Percentiles rank a stretch among this genome's conserved stretches.
Evolutionary conservation across 257 asterid species (phyloP).

Genomic region (Nicotiana noctiflora): DNA sequence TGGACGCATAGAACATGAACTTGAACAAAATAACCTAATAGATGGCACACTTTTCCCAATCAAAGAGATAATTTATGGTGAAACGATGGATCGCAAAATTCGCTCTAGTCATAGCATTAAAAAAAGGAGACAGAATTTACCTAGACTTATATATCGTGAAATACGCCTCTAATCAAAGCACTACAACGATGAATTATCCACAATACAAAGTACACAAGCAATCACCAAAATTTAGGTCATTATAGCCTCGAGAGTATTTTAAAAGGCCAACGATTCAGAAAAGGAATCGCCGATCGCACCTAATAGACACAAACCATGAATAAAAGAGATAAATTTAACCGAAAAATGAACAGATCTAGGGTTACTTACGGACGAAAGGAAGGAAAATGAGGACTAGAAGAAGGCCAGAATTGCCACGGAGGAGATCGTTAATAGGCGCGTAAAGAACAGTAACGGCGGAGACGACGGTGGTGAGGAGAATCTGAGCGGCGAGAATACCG

Average conservation of each 20-base stretch:
- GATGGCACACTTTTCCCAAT: not conserved
- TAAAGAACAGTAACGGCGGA: constrained; percentile 70
- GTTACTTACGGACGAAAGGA: constrained; percentile 72
- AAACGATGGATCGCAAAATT: not conserved
- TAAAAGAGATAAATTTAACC: too few species aligned
- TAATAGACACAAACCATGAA: not conserved
- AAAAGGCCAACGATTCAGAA: not conserved
- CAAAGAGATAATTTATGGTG: too few species aligned
- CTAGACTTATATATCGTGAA: not conserved
- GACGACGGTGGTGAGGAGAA: constrained; percentile 50
- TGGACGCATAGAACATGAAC: not conserved
- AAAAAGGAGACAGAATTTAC: too few species aligned
- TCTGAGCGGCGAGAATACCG: constrained; percentile 84
- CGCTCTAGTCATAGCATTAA: not conserved
- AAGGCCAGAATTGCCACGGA: constrained; percentile 60
- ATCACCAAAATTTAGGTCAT: not conserved
- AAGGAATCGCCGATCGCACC: not conserved
- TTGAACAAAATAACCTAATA: not conserved
- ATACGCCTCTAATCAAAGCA: not conserved
- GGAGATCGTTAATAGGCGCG: constrained; percentile 73
- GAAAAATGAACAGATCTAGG: not conserved
- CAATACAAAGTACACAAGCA: not conserved
- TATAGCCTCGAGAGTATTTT: not conserved
- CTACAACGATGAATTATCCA: not conserved
- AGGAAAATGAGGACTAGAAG: constrained; percentile 69